Evolutionary conservation across 2,329 filamentous ascomycete species (phyloP).

Genomic region (Dothistroma septosporum): DNA sequence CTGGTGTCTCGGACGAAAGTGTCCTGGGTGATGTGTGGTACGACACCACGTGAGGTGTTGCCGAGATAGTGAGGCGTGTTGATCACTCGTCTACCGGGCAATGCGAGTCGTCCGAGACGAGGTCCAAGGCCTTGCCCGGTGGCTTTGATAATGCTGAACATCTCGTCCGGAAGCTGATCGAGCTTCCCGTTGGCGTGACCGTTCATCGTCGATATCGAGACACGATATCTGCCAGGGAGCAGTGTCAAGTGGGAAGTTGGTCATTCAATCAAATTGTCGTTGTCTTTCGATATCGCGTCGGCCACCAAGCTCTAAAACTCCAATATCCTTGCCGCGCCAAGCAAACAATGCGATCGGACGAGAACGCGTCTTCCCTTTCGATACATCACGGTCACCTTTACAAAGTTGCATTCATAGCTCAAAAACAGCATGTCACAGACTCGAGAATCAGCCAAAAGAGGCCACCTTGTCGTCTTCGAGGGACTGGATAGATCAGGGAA

Average conservation of each 20-base stretch:
- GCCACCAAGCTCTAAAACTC: no score
- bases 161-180: conserved; percentile 32
- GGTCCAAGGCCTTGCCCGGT: conserved; percentile 43
- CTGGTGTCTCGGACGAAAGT: conserved; percentile 62
- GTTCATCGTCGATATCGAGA: conserved; percentile 10
- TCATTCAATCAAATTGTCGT: no score
- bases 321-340: no score
- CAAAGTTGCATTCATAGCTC: neutral
- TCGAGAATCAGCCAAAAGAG: conserved; percentile 35
- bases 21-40: conserved; percentile 89
- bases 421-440: neutral
- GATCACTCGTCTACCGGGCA: conserved; percentile 62
- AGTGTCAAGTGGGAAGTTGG: no score
- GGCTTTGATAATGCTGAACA: conserved; percentile 45
- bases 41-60: conserved; percentile 72
- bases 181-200: conserved; percentile 12
- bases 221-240: no score
- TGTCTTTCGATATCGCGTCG: no score
- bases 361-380: neutral
- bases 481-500: conserved; percentile 88
- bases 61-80: conserved; percentile 80
- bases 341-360: neutral
- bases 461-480: conserved; percentile 78
- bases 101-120: conserved; percentile 63
- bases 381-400: no score